phyloP scores from a whole-genome alignment of 2,329 filamentous ascomycete genomes.

The Kalmusia sp. region DNA sequence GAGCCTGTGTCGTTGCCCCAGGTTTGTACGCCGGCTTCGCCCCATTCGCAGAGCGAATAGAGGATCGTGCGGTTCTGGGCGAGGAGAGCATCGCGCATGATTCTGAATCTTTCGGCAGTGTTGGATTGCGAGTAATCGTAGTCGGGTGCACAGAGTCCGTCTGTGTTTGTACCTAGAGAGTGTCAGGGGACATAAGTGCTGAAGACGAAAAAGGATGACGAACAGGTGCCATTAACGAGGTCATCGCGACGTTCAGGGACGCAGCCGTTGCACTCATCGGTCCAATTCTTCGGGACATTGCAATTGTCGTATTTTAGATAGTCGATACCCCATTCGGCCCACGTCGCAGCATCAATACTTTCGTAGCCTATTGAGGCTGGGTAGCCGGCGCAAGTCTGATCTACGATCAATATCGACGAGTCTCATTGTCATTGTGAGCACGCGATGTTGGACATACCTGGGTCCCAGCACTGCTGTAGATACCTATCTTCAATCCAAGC shows the following conservation, averaged over 20 bases:
- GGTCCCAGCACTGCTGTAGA: slow-evolving; percentile 63
- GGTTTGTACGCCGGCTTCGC: slow-evolving; percentile 33
- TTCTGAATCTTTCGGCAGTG: slow-evolving; percentile 59
- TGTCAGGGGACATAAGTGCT: slow-evolving; percentile 20
- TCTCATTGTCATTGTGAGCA: too few species aligned
- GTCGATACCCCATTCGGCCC: slow-evolving; percentile 48
- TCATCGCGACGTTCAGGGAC: slow-evolving; percentile 48
- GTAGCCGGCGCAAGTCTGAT: slow-evolving; percentile 61
- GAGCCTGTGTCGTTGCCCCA: slow-evolving; percentile 43
- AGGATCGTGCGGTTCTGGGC: slow-evolving; percentile 45
- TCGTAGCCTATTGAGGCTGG: slow-evolving; percentile 64
- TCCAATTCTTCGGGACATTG: slow-evolving; percentile 46
- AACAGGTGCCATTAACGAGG: slow-evolving; percentile 51
- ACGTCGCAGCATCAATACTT: slow-evolving; percentile 61
- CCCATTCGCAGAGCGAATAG: slow-evolving; percentile 47
- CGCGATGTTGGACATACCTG: not conserved
- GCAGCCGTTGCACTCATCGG: slow-evolving; percentile 46
- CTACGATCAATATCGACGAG: too few species aligned
- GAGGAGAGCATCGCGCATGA: slow-evolving; percentile 51
- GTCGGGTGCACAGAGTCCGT: slow-evolving; percentile 49
- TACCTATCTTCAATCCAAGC: slow-evolving; percentile 66
- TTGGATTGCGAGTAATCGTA: slow-evolving; percentile 60
- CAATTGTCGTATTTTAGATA: slow-evolving; percentile 46
- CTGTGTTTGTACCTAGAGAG: slow-evolving; percentile 29
- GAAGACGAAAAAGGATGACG: slow-evolving; percentile 13